Percentiles rank a stretch among this genome's conserved stretches.
phyloP scores from a whole-genome alignment of 805 yeast genomes.

The Saccharomyces paradoxus region DNA sequence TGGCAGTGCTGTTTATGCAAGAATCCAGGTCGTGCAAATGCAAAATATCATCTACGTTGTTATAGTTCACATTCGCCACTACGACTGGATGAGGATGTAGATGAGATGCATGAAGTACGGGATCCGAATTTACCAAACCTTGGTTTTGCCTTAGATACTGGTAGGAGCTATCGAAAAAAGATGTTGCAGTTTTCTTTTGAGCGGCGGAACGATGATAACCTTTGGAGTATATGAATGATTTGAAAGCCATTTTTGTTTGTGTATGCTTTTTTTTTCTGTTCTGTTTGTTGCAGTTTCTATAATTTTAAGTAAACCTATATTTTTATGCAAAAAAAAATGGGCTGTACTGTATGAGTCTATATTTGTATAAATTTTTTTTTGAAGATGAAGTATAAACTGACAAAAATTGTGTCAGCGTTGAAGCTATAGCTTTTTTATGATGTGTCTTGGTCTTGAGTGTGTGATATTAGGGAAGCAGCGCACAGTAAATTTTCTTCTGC shows the following conservation, averaged over 20 bases:
- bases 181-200: conserved; percentile 23
- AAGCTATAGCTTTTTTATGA: not conserved
- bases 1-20: not conserved
- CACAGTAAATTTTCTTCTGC: not conserved
- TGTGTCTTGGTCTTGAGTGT: not conserved
- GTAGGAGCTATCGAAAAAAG: conserved; percentile 36
- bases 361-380: not conserved
- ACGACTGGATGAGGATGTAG: conserved; percentile 33
- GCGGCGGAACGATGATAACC: conserved; percentile 29
- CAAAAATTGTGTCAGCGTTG: not conserved
- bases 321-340: not conserved
- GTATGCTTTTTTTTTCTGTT: not conserved
- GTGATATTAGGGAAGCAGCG: not conserved
- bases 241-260: conserved; percentile 32
- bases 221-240: conserved; percentile 33
- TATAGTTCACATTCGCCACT: conserved; percentile 28
- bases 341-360: not conserved
- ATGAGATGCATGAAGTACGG: conserved; percentile 12
- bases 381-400: not conserved
- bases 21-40: not conserved
- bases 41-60: conserved; percentile 23
- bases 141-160: conserved; percentile 33
- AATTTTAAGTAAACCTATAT: not conserved
- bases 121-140: conserved; percentile 25
- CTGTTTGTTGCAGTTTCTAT: not conserved